Base-by-base conservation (phyloP, 2,329 filamentous ascomycete species). In the Trichoderma sp. region DNA sequence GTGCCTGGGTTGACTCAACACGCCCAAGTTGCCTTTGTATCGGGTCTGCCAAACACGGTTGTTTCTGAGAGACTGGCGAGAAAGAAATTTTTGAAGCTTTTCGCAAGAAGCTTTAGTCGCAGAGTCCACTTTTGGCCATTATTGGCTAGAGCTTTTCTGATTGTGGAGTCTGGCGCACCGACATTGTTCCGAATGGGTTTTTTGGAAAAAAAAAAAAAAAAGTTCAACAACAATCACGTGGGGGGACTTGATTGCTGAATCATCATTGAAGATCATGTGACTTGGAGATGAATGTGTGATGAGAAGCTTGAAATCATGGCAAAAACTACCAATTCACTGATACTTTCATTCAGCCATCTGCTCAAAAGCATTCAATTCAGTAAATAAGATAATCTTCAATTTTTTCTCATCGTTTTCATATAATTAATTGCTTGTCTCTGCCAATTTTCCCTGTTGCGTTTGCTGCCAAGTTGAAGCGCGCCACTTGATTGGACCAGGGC, bases 51-150 rank as follows among this genome's bases (percentile, higher is more conserved):
- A 70, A 70, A 70, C 67, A 70, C 67, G 67, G 43, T 51, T 58
- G 51, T 63, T 73, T 66, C 39, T 64, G 68, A 71, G 56, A 73
- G 72, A 67, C 69, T 74, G 72, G 75, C 72, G 74, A 74, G 75
- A 78, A 79, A 81, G 79, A 81, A 79, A 78, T 81, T 82, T 82
- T 81, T 81, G 78, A 80, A 82, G 80, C 79, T 80, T 76, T 75
- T 73, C 70, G 70, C 71, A 73, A 65, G 70, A 73, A 74, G 74
- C 73, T 73, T 76, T 74, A 71, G 71, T 70, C 53, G 28, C 67
- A 34, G 56, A 21, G 63, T 64, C 76, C 74, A 73, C 70, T 36
- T n/a, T 36, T 9, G 66, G 24, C 73, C 71, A 68, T 73, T 72
- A 60, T 68, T 63, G 69, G 76, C 68, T 73, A 74, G 70, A 60